phyloP scores from a whole-genome alignment of 305 asterid species.

The Fraxinus paxiana region DNA sequence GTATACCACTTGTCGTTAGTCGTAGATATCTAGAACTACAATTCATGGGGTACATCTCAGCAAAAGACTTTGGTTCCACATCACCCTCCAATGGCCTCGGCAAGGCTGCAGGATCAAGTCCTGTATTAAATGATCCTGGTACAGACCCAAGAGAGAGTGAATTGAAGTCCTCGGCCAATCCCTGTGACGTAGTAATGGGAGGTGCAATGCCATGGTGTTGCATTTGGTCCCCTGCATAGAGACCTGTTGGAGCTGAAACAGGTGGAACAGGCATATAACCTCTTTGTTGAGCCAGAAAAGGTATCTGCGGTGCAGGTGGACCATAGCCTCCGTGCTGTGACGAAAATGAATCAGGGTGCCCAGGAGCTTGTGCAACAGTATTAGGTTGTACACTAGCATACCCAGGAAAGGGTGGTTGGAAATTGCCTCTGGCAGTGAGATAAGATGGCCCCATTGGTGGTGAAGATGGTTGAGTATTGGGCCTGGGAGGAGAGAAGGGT shows the following conservation, averaged over 20 bases:
- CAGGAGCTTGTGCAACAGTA: conserved; percentile 50
- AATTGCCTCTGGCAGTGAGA: conserved; percentile 48
- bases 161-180: conserved; percentile 81
- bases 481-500: conserved; percentile 42
- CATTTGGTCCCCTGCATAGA: conserved; percentile 46
- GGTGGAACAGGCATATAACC: conserved; percentile 66
- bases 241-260: conserved; percentile 39
- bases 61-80: conserved; percentile 55
- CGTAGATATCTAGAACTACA: conserved; percentile 73
- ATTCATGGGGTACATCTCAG: conserved; percentile 78
- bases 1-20: conserved; percentile 78
- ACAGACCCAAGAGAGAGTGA: conserved; percentile 86
- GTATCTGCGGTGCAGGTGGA: conserved; percentile 47
- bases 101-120: conserved; percentile 64
- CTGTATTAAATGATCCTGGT: conserved; percentile 87
- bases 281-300: conserved; percentile 59
- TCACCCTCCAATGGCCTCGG: conserved; percentile 96
- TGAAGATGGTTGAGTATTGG: conserved; percentile 59
- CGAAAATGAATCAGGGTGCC: conserved; percentile 45
- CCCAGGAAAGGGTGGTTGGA: conserved; percentile 63
- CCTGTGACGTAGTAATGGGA: conserved; percentile 54
- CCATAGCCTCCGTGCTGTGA: conserved; percentile 58
- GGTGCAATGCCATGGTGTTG: conserved; percentile 61
- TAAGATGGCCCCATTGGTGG: conserved; percentile 49
- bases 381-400: conserved; percentile 50